Conservation (phyloP, 192 early-diverging fungal species). For the Backusella luteola region DNA sequence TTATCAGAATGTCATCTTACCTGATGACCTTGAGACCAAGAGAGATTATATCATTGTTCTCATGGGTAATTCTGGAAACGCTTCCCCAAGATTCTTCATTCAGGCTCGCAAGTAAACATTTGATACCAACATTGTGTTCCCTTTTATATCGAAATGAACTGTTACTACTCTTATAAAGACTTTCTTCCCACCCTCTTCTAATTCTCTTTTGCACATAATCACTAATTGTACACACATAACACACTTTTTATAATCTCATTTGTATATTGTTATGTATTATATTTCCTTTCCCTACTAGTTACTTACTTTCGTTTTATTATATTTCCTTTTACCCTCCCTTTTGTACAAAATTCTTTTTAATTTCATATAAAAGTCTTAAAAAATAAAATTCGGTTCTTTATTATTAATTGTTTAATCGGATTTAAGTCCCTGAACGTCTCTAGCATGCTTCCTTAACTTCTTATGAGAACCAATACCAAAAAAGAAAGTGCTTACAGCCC, state of each 20-base stretch:
- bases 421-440: constrained; percentile 8
- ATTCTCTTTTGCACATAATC: constrained; percentile 1
- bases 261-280: constrained; percentile 11
- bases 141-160: neutral
- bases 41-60: constrained; percentile 26
- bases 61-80: constrained; percentile 31
- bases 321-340: neutral
- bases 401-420: neutral
- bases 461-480: constrained; percentile 28
- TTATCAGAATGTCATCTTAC: constrained; percentile 12
- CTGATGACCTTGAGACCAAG: constrained; percentile 9
- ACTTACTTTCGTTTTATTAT: constrained; percentile 2
- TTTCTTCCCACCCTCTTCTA: neutral
- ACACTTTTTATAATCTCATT: neutral
- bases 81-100: constrained; percentile 21
- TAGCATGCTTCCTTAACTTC: constrained; percentile 22
- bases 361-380: neutral
- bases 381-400: constrained; percentile 2
- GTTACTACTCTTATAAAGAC: neutral
- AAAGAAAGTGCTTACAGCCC: constrained; percentile 29
- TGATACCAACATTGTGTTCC: neutral
- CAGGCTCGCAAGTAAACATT: neutral
- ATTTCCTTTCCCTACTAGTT: neutral
- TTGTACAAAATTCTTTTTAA: neutral
- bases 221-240: neutral